Base-by-base conservation (phyloP, 1,284 basidiomycete species). In the Coniferiporia weirii region DNA sequence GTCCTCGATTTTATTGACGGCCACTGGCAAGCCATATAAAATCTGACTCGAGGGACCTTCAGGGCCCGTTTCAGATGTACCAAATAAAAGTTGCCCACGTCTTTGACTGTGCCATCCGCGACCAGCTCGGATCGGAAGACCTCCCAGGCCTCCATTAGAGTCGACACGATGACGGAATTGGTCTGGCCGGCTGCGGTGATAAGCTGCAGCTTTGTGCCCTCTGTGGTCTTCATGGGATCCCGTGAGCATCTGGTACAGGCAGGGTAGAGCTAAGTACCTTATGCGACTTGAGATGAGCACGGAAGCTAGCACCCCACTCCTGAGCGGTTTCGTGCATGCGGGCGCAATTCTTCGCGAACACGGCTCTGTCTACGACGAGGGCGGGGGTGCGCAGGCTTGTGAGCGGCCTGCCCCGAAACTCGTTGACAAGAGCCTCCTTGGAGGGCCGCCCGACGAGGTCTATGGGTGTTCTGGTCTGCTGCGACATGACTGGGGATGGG, bases 201-300 rank as follows among this genome's bases (percentile, higher is more conserved):
- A 3, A 91, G 76, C 67, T 93, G 91, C 36, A 92, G 69, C 61
- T 75, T 76, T 4, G 84, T 81, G 17, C 91, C 91, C 69, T 93
- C 88, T 5, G 76, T 72, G 1, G 89, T 93, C 86, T 92, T 22
- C 8, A 35, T 45, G 27, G 13, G 38, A 38, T 43, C 38, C 56
- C 47, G 56, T 61, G 2, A 52, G 43, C 20, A 52, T 63, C 38
- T 12, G 12, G 44, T 60, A 56, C 40, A 72, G 40, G 27, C 34
- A 4, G 13, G 40, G 49, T 47, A 34, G 35, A 36, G 64, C 27
- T 27, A 27, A 27, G 27, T 63, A 84, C 85, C 77, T 87, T 93
- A 75, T 90, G 87, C 10, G 91, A 91, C 72, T 95, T 95, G 55
- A 95, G 77, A 70, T 95, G 93, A 5, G 85, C 87, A 53, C 93